Evolutionary conservation across 176 grass and related monocot genomes (phyloP), one percentile per base, ranked within the genome.

Genomic region (Raddia guianensis): DNA sequence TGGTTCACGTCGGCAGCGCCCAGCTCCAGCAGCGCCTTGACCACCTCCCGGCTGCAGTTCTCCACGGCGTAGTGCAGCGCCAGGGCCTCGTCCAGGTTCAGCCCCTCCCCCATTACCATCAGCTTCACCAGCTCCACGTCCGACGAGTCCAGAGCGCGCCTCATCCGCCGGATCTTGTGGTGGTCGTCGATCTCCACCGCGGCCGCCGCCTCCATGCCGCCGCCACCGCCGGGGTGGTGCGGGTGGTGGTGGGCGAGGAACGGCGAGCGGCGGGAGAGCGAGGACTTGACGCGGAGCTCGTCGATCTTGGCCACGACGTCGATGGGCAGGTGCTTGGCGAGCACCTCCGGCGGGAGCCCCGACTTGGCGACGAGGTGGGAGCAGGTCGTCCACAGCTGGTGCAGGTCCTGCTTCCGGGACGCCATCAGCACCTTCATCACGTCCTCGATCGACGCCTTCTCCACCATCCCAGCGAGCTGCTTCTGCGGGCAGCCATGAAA

Each of bases 141-240:
- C 2, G 97, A 99, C 0, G 97, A 99, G 57, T 99, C 97, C 5
- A 99, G 89, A 5, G 97, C 97, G 7, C 97, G 97, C 32, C 97
- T 88, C 97, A 99, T 99, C 67, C 97, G 97, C n/a, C 89, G 93
- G 82, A 99, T 99, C 86, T 99, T 99, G 79, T 96, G 91, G 82
- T 93, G 97, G 57, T 93, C 90, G 80, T 96, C 91, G 3, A 96
- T 33, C 51, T 96, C 89, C 0, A 58, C 63, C 3, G 78, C 63
- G 1, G 63, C 63, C 3, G 78, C 63, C 15, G 80, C 50, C 4
- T 80, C 90, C 9, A 88, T 48, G 16, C 77, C 68, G 42, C 27
- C 27, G 84, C 84, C 54, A 27, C 27, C 27, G 27, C 27, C 27
- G 27, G 74, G 61, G 79, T 90, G 91, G 80, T 83, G 85, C 18